Evolutionary conservation across 2,329 filamentous ascomycete genomes (phyloP), one percentile per base, ranked within the genome.

Genomic region (Scolecobasidium constrictum): DNA sequence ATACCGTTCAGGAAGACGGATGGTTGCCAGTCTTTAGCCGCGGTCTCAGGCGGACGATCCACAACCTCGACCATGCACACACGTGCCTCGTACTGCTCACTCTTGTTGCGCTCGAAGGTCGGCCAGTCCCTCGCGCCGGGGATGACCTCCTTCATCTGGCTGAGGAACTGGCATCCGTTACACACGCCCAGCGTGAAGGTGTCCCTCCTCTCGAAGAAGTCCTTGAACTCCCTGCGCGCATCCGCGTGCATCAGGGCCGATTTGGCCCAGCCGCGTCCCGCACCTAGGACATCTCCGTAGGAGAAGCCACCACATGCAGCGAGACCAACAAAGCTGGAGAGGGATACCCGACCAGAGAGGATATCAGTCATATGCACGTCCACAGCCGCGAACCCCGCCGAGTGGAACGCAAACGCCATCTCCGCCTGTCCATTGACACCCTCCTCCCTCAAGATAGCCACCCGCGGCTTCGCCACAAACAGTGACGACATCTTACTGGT

Each of bases 221-320:
- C 64, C 54, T 82, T 69, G 65, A 96, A 95, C 52, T 90, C 83
- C 45, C 73, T 71, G 34, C 87, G 78, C 34, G 81, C 81, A 45
- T 81, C 67, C 18, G 74, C 75, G 64, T 96, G 86, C 60, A 93
- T 75, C 15, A 96, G 74, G 31, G 96, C 87, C 2, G 84, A 90
- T 64, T 93, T 88, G 4, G 92, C 86, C 92, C 92, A 98, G 35
- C 92, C 92, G 55, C 90, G 83, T 42, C 92, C 92, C n/a, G 92
- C 92, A 46, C 90, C 92, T 1, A 96, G 75, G 28, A 90, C 84
- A 53, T 90, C 84, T 52, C 87, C 87, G 59, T 94, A 96, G 13
- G 86, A 94, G 75, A 98, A 96, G 39, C 92, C 92, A 58, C 92
- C 92, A 50, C 88, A 94, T n/a, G 87, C 87, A 26, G 90, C 92